Evolutionary conservation across 257 asterid genomes (phyloP).

Genomic region (Anisodus tanguticus): DNA sequence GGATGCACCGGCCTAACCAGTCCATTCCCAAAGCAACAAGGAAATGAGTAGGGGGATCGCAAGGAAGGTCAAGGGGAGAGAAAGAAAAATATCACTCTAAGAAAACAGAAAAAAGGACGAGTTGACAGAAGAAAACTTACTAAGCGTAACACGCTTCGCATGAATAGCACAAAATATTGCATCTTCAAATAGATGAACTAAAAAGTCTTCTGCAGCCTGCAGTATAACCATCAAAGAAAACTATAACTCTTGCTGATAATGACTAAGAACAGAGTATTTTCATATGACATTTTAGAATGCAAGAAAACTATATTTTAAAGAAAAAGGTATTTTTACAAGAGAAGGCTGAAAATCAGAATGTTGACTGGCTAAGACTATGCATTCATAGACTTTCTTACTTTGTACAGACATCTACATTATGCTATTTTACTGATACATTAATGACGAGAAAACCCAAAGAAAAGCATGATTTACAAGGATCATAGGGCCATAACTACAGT

Average conservation of each 20-base stretch:
- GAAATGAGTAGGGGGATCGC: neutral
- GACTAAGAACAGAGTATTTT: neutral
- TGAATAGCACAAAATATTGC: slow-evolving; percentile 88
- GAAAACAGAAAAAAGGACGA: neutral
- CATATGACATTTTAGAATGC: neutral
- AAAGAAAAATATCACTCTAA: slow-evolving; percentile 8
- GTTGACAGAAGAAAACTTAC: slow-evolving; percentile 55
- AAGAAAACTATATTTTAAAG: neutral
- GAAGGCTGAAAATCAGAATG: neutral
- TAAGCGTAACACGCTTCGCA: slow-evolving; percentile 92
- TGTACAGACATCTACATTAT: neutral
- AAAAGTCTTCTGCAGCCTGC: slow-evolving; percentile 27
- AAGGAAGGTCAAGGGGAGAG: neutral
- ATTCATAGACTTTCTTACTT: slow-evolving; percentile 3
- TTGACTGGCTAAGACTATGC: neutral
- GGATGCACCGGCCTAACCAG: slow-evolving; percentile 6
- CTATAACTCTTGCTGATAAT: slow-evolving; percentile 5
- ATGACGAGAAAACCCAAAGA: slow-evolving; percentile 11
- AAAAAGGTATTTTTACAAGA: slow-evolving; percentile 7
- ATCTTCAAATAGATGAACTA: slow-evolving; percentile 78
- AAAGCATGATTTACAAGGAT: neutral
- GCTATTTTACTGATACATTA: neutral
- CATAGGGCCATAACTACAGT: neutral
- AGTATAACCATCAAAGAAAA: neutral
- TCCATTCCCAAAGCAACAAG: neutral